Percentiles rank a stretch among this genome's conserved stretches.
phyloP scores from a whole-genome alignment of 1,139 yeast genomes.

The Hansenula anomala region DNA sequence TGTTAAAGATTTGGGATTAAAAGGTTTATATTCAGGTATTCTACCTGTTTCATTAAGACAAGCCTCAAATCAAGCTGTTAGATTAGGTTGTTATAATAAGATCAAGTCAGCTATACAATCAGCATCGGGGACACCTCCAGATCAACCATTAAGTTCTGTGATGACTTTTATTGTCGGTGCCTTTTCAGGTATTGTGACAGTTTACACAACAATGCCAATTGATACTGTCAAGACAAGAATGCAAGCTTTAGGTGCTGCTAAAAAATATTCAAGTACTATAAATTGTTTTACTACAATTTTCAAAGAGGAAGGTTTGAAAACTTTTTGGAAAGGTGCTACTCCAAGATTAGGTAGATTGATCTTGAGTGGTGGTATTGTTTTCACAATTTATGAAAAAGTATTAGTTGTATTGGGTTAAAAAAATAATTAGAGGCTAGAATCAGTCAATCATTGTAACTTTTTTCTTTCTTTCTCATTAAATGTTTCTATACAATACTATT shows the following conservation, averaged over 20 bases:
- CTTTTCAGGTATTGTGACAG: slow-evolving; percentile 89
- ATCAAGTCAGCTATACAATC: slow-evolving; percentile 80
- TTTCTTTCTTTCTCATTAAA: too few relatives aligned
- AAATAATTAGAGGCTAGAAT: not conserved
- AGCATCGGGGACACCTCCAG: slow-evolving; percentile 56
- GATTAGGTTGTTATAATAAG: slow-evolving; percentile 89
- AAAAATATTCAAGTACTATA: slow-evolving; percentile 65
- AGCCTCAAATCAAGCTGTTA: slow-evolving; percentile 92
- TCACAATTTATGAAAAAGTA: slow-evolving; percentile 90
- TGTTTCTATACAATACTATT: not conserved
- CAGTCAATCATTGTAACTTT: not conserved
- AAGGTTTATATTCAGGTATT: slow-evolving; percentile 83
- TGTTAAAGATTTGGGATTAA: slow-evolving; percentile 71
- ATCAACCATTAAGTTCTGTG: slow-evolving; percentile 71
- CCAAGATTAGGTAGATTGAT: slow-evolving; percentile 91
- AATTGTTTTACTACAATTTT: slow-evolving; percentile 80
- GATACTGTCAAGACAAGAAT: slow-evolving; percentile 97
- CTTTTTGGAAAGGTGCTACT: slow-evolving; percentile 98
- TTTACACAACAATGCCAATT: slow-evolving; percentile 95
- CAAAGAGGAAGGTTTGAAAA: slow-evolving; percentile 82
- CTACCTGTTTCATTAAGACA: slow-evolving; percentile 93
- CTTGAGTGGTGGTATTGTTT: slow-evolving; percentile 93
- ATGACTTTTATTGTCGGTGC: slow-evolving; percentile 90
- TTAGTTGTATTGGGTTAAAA: slow-evolving; percentile 45
- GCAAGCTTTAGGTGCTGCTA: slow-evolving; percentile 86